phyloP scores from a whole-genome alignment of 495 filamentous ascomycete genomes.

The Podospora pseudocomata region DNA sequence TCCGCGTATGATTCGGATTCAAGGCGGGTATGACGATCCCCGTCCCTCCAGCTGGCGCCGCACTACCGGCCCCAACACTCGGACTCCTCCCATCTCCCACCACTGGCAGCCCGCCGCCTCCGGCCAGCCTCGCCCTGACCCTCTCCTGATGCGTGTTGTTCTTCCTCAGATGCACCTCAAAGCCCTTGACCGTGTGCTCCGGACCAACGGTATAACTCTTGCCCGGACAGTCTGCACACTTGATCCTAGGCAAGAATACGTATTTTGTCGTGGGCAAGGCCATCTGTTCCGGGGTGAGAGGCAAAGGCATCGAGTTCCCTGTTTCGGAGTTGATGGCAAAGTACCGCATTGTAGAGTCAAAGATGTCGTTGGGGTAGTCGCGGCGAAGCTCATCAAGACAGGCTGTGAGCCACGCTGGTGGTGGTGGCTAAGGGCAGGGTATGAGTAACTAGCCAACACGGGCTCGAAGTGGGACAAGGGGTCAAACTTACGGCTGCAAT shows the following conservation, averaged over 20 bases:
- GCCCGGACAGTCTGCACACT: slow-evolving; percentile 86
- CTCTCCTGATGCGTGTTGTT: slow-evolving; percentile 73
- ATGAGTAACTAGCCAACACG: slow-evolving; percentile 4
- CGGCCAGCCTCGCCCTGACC: slow-evolving; percentile 42
- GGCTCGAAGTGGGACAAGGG: slow-evolving; percentile 19
- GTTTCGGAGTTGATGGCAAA: slow-evolving; percentile 67
- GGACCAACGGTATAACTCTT: slow-evolving; percentile 90
- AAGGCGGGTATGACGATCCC: background rate
- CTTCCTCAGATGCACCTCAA: slow-evolving; percentile 75
- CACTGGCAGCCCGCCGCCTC: background rate
- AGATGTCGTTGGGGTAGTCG: slow-evolving; percentile 69
- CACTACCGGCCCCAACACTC: background rate
- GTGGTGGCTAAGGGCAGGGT: slow-evolving; percentile 44
- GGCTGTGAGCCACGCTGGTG: slow-evolving; percentile 72
- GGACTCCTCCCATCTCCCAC: background rate
- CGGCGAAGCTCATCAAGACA: slow-evolving; percentile 61
- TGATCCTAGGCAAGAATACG: slow-evolving; percentile 77
- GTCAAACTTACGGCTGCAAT: slow-evolving; percentile 46
- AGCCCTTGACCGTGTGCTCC: slow-evolving; percentile 77
- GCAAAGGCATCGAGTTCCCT: slow-evolving; percentile 48
- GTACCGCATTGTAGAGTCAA: slow-evolving; percentile 86
- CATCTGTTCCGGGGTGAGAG: slow-evolving; percentile 46
- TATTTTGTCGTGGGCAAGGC: slow-evolving; percentile 58
- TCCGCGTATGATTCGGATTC: background rate
- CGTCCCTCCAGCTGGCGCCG: background rate